These are phyloP conservation scores for Prunella vulgaris DNA, from an alignment of 257 asterid species.

Conservation along the genomic window DNA sequence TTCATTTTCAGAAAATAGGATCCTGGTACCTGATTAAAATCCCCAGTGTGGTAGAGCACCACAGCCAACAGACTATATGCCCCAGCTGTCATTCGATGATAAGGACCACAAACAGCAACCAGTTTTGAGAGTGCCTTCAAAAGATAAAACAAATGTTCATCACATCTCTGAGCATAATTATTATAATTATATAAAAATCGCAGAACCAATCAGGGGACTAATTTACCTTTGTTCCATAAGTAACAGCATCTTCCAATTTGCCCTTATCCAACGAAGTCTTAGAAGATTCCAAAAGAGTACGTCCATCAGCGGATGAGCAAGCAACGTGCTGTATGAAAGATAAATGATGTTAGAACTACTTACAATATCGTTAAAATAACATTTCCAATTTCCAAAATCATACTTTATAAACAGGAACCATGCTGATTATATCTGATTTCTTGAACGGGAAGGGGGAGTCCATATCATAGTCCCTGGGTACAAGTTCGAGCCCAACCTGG, in stretches of 20 bases:
- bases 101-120: conserved; percentile 81
- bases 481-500: conserved; percentile 81
- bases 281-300: conserved; percentile 72
- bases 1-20: not conserved
- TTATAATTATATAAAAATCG: not conserved
- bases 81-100: conserved; percentile 86
- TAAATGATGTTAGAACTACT: conserved; percentile 28
- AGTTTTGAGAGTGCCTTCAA: conserved; percentile 69
- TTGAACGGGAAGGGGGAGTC: conserved; percentile 63
- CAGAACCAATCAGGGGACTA: not conserved
- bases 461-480: conserved; percentile 76
- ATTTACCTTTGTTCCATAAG: conserved; percentile 66
- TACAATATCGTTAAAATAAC: conserved; percentile 2
- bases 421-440: conserved; percentile 64
- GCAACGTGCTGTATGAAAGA: conserved; percentile 58
- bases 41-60: conserved; percentile 84
- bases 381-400: conserved; percentile 9
- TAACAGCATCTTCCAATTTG: conserved; percentile 80
- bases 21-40: conserved; percentile 66
- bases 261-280: conserved; percentile 81
- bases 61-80: conserved; percentile 83
- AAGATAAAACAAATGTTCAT: conserved; percentile 19
- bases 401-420: conserved; percentile 73
- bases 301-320: conserved; percentile 85
- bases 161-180: conserved; percentile 3